These are phyloP conservation scores for Talaromyces islandicus DNA, from an alignment of 2,329 filamentous ascomycete species.

Conservation along the genomic window DNA sequence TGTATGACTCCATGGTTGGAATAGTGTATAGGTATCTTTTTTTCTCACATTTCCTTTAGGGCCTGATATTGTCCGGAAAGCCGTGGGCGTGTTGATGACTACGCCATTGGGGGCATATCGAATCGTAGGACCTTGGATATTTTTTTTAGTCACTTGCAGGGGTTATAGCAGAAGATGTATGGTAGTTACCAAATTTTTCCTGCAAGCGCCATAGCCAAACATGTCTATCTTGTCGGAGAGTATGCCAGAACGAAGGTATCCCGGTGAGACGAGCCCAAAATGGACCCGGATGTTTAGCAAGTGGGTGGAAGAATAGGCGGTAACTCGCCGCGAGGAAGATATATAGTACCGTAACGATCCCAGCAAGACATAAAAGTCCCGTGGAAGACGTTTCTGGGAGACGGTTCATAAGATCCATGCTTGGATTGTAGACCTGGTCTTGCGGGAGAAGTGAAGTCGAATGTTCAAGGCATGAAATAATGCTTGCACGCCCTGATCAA, in stretches of 20 bases:
- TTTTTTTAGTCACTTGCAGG: not conserved
- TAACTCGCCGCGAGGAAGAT: too few relatives aligned
- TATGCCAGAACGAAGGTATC: not conserved
- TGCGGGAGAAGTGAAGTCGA: too few relatives aligned
- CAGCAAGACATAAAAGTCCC: too few relatives aligned
- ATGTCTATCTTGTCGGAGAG: conserved; percentile 1
- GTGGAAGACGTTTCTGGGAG: too few relatives aligned
- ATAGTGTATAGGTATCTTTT: not conserved
- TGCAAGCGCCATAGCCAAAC: conserved; percentile 1
- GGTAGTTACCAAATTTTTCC: not conserved
- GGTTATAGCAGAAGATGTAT: not conserved
- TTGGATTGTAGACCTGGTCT: too few relatives aligned
- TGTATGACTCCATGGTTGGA: not conserved
- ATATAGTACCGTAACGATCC: too few relatives aligned
- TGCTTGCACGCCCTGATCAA: too few relatives aligned
- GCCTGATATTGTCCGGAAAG: not conserved
- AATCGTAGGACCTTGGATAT: not conserved
- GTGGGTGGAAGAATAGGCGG: too few relatives aligned
- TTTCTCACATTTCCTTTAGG: not conserved
- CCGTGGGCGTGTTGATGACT: not conserved
- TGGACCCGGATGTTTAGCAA: too few relatives aligned
- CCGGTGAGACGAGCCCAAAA: too few relatives aligned
- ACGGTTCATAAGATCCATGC: too few relatives aligned
- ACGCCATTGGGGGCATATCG: not conserved
- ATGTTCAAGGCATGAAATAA: too few relatives aligned